Conservation (phyloP, 2,329 filamentous ascomycete species). For the Aureobasidium sp. region DNA sequence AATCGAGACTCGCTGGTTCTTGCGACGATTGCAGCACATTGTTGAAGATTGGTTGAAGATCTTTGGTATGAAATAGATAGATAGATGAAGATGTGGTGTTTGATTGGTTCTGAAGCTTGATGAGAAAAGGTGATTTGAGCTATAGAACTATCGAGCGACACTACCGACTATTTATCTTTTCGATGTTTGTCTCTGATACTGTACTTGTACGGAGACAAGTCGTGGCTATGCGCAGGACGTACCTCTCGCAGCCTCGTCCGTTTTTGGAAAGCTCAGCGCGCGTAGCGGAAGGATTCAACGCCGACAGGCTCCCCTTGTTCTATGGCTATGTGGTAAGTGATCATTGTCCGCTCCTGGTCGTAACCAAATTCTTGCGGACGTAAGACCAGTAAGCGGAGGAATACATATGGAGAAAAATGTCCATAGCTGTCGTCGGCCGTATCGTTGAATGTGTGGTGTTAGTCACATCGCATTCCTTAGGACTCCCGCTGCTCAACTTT, state of each 20-base stretch:
- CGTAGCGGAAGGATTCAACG: background rate
- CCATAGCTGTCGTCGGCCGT: background rate
- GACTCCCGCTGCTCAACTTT: too few relatives aligned
- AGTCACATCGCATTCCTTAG: too few relatives aligned
- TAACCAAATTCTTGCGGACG: background rate
- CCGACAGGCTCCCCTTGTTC: background rate
- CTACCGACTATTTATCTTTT: background rate
- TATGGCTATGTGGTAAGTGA: background rate
- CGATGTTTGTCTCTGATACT: background rate
- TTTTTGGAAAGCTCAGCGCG: background rate
- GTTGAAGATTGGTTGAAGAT: background rate
- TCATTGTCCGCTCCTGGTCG: background rate
- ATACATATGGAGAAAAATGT: background rate
- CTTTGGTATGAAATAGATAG: background rate
- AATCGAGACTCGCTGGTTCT: background rate
- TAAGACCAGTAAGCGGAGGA: background rate
- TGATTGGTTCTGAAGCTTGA: background rate
- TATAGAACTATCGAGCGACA: background rate
- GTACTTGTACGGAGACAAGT: background rate
- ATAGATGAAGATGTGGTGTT: background rate
- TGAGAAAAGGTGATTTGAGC: background rate
- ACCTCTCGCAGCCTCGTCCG: background rate
- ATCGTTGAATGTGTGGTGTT: background rate
- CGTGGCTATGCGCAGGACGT: background rate
- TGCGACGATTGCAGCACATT: background rate